A percentile compares a stretch with the other conserved stretches of the same genome.
Evolutionary conservation across 2,329 filamentous ascomycete species (phyloP).

Genomic region (Torrubiellomyces zombiae): DNA sequence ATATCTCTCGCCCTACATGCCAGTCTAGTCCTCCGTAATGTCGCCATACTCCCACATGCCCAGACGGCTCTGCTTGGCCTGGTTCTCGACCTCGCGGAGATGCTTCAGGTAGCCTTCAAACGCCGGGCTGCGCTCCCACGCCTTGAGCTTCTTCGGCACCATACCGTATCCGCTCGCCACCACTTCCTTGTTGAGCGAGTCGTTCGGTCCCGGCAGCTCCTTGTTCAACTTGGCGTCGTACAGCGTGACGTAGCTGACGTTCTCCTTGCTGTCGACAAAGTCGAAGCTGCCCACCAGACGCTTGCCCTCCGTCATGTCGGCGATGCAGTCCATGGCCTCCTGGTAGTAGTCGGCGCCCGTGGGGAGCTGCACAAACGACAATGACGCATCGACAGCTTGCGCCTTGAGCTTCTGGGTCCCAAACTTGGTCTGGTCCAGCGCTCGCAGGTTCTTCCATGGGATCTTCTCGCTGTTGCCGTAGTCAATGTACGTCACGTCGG

Average conservation of each 20-base stretch:
- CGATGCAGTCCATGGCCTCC: conserved; percentile 63
- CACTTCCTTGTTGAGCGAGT: conserved; percentile 82
- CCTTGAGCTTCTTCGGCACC: conserved; percentile 81
- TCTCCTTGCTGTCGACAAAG: conserved; percentile 61
- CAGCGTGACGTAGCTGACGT: conserved; percentile 69
- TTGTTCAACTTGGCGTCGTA: conserved; percentile 57
- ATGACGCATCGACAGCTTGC: conserved; percentile 72
- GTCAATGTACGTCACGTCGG: conserved; percentile 88
- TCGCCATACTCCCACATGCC: conserved; percentile 99
- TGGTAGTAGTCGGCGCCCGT: conserved; percentile 64
- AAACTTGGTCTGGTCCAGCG: conserved; percentile 69
- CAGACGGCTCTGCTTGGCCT: conserved; percentile 62
- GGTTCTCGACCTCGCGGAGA: conserved; percentile 55
- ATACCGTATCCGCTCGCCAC: conserved; percentile 72
- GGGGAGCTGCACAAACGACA: conserved; percentile 83
- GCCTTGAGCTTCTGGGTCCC: conserved; percentile 63
- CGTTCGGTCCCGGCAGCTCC: conserved; percentile 38
- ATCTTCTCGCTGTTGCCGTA: conserved; percentile 89
- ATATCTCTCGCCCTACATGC: not conserved
- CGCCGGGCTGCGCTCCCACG: conserved; percentile 63
- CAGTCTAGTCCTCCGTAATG: conserved; percentile 73
- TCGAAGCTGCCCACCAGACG: conserved; percentile 85
- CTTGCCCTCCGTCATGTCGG: conserved; percentile 55
- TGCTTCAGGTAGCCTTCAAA: conserved; percentile 55
- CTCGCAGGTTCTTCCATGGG: conserved; percentile 67